phyloP scores from a whole-genome alignment of 306 rosid genomes.

The Medicago lupulina region DNA sequence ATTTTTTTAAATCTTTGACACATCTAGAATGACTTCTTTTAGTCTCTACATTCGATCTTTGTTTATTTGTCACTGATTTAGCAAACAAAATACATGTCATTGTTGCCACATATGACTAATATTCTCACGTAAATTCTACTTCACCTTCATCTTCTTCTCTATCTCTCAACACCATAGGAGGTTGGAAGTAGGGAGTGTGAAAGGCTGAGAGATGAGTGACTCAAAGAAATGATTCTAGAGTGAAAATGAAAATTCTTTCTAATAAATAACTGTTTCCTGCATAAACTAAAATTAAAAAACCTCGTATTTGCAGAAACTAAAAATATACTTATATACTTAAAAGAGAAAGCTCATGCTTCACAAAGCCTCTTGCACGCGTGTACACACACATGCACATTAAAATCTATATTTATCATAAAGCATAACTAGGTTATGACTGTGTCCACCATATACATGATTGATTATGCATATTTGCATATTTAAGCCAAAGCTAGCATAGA shows the following conservation, averaged over 20 bases:
- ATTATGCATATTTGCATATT: conserved; percentile 52
- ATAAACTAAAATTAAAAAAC: neutral
- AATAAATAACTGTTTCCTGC: neutral
- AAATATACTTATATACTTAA: neutral
- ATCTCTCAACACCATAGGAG: neutral
- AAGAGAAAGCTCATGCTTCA: too few relatives aligned
- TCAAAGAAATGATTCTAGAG: neutral
- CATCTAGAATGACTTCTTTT: neutral
- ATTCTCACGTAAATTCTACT: neutral
- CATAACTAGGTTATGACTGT: conserved; percentile 48
- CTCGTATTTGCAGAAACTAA: neutral
- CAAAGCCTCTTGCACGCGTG: conserved; percentile 49
- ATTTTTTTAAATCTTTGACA: neutral
- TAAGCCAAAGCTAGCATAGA: conserved; percentile 55
- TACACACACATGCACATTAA: conserved; percentile 61
- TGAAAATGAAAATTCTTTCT: neutral
- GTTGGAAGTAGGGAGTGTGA: neutral
- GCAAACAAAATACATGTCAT: neutral
- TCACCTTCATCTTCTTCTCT: neutral
- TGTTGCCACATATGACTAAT: neutral
- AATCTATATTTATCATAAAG: conserved; percentile 42
- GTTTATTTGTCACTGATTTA: too few relatives aligned
- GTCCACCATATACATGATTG: conserved; percentile 55
- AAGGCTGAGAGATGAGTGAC: neutral
- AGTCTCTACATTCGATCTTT: neutral